Base-by-base conservation (phyloP, 1,284 basidiomycete species). In the Hypsizygus ulmarius region DNA sequence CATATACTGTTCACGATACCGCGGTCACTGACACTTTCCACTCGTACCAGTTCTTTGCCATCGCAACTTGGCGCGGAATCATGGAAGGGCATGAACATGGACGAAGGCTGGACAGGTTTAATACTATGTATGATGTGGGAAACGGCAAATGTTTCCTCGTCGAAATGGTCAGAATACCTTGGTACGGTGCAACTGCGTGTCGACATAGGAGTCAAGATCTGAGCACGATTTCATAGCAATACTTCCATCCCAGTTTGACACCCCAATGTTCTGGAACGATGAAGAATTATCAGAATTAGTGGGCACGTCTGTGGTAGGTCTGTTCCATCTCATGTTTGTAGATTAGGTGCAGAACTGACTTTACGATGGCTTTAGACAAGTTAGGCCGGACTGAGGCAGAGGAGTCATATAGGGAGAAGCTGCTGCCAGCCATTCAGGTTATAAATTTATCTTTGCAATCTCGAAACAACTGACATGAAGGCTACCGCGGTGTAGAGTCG, bases 41-140 rank as follows among this genome's bases (percentile, higher is more conserved):
- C 84, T 1, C 79, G 82, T 27, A 95, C 90, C 0, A 92, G 87
- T 0, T 55, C 68, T 0, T 74, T 97, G 1, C 82, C 82, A 0
- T 51, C 64, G 9, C 71, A 77, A 2, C 71, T 93, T 43, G 82
- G 83, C 9, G 50, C 64, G 3, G 69, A 72, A 4, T 75, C 77
- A 32, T 95, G 91, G 92, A 78, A 66, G 60, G 66, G 63, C 40
- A 65, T 71, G 50, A 64, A 68, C 16, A 65, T 94, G 47, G 74
- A 85, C 43, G 70, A 77, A 44, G 90, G 93, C 1, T 98, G 95
- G 95, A 72, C 79, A 1, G 88, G 89, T 1, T 72, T 98, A 34
- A 97, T 98, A 50, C 72, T 97, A 16, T 90, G 87, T 55, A 89
- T 98, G 85, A 93, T 98, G 89, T 97, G 90, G 87, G 96, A 97